phyloP scores from a whole-genome alignment of 768 basidiomycete genomes.

The Exsudoporus frostii region DNA sequence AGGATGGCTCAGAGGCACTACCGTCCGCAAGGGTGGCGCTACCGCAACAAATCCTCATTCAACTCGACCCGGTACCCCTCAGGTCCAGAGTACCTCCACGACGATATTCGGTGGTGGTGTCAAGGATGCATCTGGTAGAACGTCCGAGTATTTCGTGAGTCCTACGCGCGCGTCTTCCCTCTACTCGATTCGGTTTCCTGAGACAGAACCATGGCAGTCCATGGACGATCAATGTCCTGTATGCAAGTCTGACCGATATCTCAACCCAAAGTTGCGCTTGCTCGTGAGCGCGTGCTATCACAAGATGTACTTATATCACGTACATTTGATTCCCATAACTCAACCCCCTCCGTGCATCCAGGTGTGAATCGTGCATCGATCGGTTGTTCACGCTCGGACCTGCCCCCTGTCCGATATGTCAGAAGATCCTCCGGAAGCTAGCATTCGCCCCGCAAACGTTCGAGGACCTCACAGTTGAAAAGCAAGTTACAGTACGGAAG shows the following conservation, averaged over 20 bases:
- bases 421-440: constrained; percentile 80
- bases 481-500: constrained; percentile 87
- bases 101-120: constrained; percentile 81
- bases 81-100: constrained; percentile 67
- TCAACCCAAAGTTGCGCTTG: constrained; percentile 90
- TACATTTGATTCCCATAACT: constrained; percentile 3
- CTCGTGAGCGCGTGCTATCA: constrained; percentile 97
- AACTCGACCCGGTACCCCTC: constrained; percentile 63
- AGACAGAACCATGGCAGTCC: constrained; percentile 42
- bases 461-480: constrained; percentile 88
- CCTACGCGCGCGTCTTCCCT: background rate
- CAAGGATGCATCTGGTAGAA: constrained; percentile 82
- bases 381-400: constrained; percentile 93
- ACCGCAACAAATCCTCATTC: constrained; percentile 38
- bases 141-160: constrained; percentile 76
- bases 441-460: constrained; percentile 97
- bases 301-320: constrained; percentile 69
- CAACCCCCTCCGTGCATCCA: constrained; percentile 30
- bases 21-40: constrained; percentile 62
- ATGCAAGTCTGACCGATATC: constrained; percentile 93
- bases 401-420: constrained; percentile 93
- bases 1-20: constrained; percentile 71
- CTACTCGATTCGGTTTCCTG: constrained; percentile 2
- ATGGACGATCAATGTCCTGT: constrained; percentile 96
- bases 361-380: constrained; percentile 99